Evolutionary conservation across 1,284 basidiomycete genomes (phyloP).

Genomic region (Irpex lacteus): DNA sequence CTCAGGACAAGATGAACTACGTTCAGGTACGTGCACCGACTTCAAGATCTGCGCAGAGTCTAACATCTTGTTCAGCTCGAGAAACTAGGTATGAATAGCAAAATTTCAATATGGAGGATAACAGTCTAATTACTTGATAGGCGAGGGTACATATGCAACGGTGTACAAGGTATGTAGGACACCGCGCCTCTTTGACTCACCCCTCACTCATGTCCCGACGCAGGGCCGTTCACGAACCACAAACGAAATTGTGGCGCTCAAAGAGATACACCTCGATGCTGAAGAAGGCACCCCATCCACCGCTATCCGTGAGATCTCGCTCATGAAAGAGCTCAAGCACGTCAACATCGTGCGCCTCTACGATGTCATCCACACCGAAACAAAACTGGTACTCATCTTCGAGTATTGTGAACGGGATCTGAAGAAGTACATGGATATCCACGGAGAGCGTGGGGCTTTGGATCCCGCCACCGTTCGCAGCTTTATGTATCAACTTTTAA

Average conservation of each 20-base stretch:
- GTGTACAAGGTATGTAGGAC: conserved; percentile 75
- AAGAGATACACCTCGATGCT: conserved; percentile 94
- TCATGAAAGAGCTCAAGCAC: conserved; percentile 97
- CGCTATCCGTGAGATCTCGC: conserved; percentile 91
- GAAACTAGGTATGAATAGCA: conserved; percentile 62
- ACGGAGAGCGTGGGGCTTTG: conserved; percentile 94
- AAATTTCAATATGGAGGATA: not conserved
- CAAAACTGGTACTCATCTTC: conserved; percentile 97
- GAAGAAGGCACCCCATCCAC: conserved; percentile 95
- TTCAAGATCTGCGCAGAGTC: not conserved
- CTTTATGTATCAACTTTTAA: conserved; percentile 97
- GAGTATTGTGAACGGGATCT: conserved; percentile 99
- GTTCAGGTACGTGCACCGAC: conserved; percentile 49
- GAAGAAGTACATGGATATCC: conserved; percentile 99
- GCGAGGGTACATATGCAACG: conserved; percentile 86
- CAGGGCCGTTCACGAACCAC: conserved; percentile 84
- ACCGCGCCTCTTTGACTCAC: conserved; percentile 2
- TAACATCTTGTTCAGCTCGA: conserved; percentile 58
- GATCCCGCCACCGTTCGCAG: conserved; percentile 92
- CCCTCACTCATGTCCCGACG: conserved; percentile 9
- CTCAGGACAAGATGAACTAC: conserved; percentile 51
- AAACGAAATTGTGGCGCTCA: conserved; percentile 87
- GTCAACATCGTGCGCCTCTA: conserved; percentile 94
- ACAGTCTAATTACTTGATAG: conserved; percentile 30
- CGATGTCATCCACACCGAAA: conserved; percentile 98